Evolutionary conservation across 345 rosid species (phyloP), one percentile per base, ranked within the genome.

Genomic region (Conringia planisiliqua): DNA sequence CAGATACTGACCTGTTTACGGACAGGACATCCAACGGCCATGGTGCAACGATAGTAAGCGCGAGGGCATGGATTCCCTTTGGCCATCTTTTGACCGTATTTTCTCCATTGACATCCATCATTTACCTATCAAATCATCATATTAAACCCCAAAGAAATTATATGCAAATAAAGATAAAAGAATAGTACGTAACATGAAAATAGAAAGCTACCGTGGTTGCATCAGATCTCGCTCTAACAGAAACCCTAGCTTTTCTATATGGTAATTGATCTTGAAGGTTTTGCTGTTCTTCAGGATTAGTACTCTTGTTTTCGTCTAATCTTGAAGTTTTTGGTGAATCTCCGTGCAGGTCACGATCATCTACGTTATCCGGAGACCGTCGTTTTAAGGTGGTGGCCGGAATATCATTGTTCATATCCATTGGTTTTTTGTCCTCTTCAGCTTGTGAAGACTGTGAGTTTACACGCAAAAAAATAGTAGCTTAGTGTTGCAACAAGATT

Each of bases 71-170:
- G 97, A 57, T 90, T 90, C 4, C 92, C 90, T 78, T 90, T 90
- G 4, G 94, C 97, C 85, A 85, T 79, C 66, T 90, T 90, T 26
- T 90, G 97, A 16, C 97, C 97, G 24, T 90, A 90, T 63, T 90
- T 90, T 69, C 97, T 82, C 97, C 97, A 90, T 74, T 90, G 94
- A 44, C 97, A 90, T 8, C 97, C 97, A 47, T 90, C 97, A 26
- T 79, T 82, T 17, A 86, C 82, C 96, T 89, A 69, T 59, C 78
- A 36, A 40, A 2, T 4, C 22, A 54, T 29, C 5, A 38, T 32
- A 7, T 11, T 12, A 12, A 14, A 43, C 4, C 6, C 12, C 40
- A 52, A 58, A 7, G 26, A 22, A 30, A 27, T 16, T 46, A 5
- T 42, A 42, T 18, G 17, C 40, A 35, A 29, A 8, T 10, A 18